These are phyloP conservation scores for Xylaria multiplex DNA, from an alignment of 2,329 filamentous ascomycete species.

Conservation along the genomic window DNA sequence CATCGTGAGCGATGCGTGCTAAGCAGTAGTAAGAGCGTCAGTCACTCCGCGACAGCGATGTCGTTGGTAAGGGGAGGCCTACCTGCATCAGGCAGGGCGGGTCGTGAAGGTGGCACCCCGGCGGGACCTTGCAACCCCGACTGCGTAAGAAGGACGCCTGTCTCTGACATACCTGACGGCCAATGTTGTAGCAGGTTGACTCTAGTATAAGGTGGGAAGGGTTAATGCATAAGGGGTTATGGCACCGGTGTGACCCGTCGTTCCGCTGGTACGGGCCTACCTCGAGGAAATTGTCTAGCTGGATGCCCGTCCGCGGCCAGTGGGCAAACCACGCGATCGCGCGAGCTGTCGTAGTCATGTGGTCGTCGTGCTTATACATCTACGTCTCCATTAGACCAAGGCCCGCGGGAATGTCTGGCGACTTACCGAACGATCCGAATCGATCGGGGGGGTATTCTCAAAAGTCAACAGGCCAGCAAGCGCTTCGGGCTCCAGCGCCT, in stretches of 20 bases:
- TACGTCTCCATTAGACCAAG: neutral
- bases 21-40: too few species aligned
- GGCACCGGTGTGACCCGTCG: neutral
- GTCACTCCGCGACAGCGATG: too few species aligned
- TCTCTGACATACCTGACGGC: neutral
- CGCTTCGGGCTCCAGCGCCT: neutral
- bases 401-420: too few species aligned
- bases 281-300: constrained; percentile 1
- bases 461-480: neutral
- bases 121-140: neutral
- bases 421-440: neutral
- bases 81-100: neutral
- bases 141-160: neutral
- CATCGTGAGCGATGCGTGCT: neutral
- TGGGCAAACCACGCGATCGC: neutral
- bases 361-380: constrained; percentile 10
- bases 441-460: neutral
- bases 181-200: neutral
- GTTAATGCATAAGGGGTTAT: constrained; percentile 8
- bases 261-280: neutral
- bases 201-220: neutral
- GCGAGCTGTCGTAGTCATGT: neutral
- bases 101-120: neutral
- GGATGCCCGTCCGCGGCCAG: neutral
- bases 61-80: neutral